Conservation (phyloP, 2,329 filamentous ascomycete genomes). For the Pseudogymnoascus sp. region DNA sequence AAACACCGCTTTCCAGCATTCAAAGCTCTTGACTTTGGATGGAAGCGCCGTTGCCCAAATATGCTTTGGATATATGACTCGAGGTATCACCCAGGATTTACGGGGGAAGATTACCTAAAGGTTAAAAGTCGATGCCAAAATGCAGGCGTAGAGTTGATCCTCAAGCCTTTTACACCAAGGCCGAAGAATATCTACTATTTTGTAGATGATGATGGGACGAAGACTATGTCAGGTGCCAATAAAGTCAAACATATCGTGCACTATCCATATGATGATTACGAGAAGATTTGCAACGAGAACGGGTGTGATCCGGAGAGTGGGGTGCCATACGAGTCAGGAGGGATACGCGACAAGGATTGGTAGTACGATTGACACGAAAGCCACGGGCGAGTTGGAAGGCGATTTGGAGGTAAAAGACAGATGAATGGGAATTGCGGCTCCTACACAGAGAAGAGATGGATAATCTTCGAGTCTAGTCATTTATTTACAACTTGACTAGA, state of each 20-base stretch:
- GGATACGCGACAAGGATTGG: not conserved
- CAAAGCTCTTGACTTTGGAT: not conserved
- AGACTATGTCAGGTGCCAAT: too few relatives aligned
- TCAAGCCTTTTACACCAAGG: not conserved
- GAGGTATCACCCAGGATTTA: not conserved
- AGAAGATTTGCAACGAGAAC: not conserved
- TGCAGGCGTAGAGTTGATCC: not conserved
- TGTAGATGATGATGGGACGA: not conserved
- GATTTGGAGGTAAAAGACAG: not conserved
- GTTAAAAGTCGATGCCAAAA: not conserved
- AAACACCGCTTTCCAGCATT: not conserved
- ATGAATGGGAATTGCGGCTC: not conserved
- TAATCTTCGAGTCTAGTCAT: not conserved
- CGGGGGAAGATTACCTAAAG: not conserved
- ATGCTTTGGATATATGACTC: too few relatives aligned
- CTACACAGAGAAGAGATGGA: not conserved
- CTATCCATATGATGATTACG: not conserved
- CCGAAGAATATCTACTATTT: not conserved
- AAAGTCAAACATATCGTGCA: not conserved
- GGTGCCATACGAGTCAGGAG: not conserved
- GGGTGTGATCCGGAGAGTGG: not conserved
- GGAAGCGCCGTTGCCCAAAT: not conserved
- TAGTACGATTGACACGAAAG: not conserved
- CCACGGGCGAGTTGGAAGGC: not conserved
- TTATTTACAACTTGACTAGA: not conserved